Evolutionary conservation across 306 rosid species (phyloP).

Genomic region (Malus asiatica): DNA sequence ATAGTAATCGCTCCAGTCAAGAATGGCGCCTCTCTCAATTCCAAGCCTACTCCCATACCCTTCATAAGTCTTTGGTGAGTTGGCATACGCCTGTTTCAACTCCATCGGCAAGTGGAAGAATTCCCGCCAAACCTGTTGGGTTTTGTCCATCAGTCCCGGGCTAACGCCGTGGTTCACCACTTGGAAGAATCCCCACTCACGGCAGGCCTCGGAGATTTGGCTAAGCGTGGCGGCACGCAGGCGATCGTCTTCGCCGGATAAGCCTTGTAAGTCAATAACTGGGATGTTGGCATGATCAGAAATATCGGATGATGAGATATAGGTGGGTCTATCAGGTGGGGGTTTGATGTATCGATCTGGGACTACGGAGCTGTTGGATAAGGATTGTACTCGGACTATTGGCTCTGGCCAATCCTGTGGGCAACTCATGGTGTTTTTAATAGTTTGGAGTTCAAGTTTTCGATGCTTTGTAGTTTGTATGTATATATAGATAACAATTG

Average conservation of each 20-base stretch:
- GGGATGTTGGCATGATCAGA: slow-evolving; percentile 43
- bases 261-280: slow-evolving; percentile 43
- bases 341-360: slow-evolving; percentile 76
- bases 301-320: not conserved
- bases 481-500: not conserved
- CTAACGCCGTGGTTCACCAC: slow-evolving; percentile 59
- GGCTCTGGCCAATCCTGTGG: slow-evolving; percentile 83
- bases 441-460: slow-evolving; percentile 4
- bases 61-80: slow-evolving; percentile 73
- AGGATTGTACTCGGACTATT: slow-evolving; percentile 68
- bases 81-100: slow-evolving; percentile 51
- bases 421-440: slow-evolving; percentile 20
- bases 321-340: slow-evolving; percentile 15
- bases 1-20: slow-evolving; percentile 88
- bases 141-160: slow-evolving; percentile 41
- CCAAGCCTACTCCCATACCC: slow-evolving; percentile 88
- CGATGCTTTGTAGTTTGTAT: not conserved
- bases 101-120: slow-evolving; percentile 68
- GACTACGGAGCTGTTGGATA: slow-evolving; percentile 44
- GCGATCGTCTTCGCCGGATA: not conserved
- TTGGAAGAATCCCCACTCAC: slow-evolving; percentile 77
- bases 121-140: slow-evolving; percentile 44
- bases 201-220: slow-evolving; percentile 52
- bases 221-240: slow-evolving; percentile 1
- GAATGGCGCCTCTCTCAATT: slow-evolving; percentile 65